Conservation (phyloP, 78 protist genomes). For the Dictyostelium firmibasis region DNA sequence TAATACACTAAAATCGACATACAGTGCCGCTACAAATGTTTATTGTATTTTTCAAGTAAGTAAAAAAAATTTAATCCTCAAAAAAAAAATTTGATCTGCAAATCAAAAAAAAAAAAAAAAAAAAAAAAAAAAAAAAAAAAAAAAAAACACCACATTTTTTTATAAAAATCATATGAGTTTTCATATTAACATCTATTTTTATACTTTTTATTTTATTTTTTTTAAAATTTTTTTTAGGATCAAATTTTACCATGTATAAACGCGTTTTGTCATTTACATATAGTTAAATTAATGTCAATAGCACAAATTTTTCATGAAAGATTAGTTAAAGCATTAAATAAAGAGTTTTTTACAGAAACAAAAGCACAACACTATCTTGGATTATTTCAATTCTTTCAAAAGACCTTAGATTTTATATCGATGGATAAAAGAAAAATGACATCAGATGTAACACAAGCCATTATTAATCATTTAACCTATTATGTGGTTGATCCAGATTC, state of each 20-base stretch:
- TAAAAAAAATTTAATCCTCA: not conserved
- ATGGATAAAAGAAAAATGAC: slow-evolving; percentile 28
- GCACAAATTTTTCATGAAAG: slow-evolving; percentile 70
- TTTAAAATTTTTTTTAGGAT: slow-evolving; percentile 4
- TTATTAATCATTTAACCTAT: not conserved
- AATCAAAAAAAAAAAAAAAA: not conserved
- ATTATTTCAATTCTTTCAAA: slow-evolving; percentile 10
- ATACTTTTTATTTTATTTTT: not conserved
- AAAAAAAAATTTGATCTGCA: not conserved
- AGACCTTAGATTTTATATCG: slow-evolving; percentile 8
- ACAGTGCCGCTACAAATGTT: not conserved
- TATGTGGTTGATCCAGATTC: slow-evolving; percentile 42
- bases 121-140: not conserved
- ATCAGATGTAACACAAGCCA: not conserved
- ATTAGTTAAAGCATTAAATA: slow-evolving; percentile 34
- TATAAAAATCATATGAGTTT: not conserved
- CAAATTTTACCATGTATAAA: slow-evolving; percentile 76
- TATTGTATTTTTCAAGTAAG: slow-evolving; percentile 64
- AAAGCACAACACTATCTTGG: slow-evolving; percentile 37
- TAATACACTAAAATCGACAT: not conserved
- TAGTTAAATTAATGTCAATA: slow-evolving; percentile 29
- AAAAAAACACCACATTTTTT: too few species aligned
- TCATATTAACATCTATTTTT: not conserved
- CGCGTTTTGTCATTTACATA: slow-evolving; percentile 36
- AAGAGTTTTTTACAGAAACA: slow-evolving; percentile 25